Conservation (phyloP, 495 filamentous ascomycete genomes). For the Aspergillus kassunensis region DNA sequence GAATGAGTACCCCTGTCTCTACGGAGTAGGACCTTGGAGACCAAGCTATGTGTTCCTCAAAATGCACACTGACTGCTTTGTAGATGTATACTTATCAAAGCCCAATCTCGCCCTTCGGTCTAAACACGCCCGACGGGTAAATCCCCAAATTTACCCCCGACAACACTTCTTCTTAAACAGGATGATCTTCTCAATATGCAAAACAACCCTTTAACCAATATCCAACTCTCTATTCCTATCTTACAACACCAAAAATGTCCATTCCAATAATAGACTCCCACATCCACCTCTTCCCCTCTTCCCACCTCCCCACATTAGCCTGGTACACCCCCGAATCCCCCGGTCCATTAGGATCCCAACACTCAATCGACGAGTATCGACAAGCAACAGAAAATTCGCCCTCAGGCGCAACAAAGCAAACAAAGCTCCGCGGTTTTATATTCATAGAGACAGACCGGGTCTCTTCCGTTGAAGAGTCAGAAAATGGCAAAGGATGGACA, state of each 20-base stretch:
- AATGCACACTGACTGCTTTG: background rate
- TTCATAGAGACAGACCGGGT: slow-evolving; percentile 79
- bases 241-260: slow-evolving; percentile 18
- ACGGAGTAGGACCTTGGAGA: background rate
- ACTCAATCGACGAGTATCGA: slow-evolving; percentile 60
- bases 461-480: slow-evolving; percentile 44
- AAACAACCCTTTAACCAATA: too few species aligned
- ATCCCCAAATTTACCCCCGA: slow-evolving; percentile 3
- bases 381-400: slow-evolving; percentile 20
- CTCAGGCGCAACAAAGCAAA: background rate
- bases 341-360: slow-evolving; percentile 53
- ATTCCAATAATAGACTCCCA: slow-evolving; percentile 72
- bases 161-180: background rate
- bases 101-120: slow-evolving; percentile 2
- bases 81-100: too few species aligned
- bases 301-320: slow-evolving; percentile 57
- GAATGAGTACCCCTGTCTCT: background rate
- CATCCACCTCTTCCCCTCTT: slow-evolving; percentile 74
- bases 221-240: background rate
- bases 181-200: background rate
- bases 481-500: slow-evolving; percentile 36
- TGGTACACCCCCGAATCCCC: slow-evolving; percentile 58
- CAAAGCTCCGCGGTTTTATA: slow-evolving; percentile 61
- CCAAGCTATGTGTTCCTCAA: background rate
- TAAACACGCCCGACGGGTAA: slow-evolving; percentile 10